phyloP scores from a whole-genome alignment of 2,329 filamentous ascomycete species.

The Pseudocercospora crystallina region DNA sequence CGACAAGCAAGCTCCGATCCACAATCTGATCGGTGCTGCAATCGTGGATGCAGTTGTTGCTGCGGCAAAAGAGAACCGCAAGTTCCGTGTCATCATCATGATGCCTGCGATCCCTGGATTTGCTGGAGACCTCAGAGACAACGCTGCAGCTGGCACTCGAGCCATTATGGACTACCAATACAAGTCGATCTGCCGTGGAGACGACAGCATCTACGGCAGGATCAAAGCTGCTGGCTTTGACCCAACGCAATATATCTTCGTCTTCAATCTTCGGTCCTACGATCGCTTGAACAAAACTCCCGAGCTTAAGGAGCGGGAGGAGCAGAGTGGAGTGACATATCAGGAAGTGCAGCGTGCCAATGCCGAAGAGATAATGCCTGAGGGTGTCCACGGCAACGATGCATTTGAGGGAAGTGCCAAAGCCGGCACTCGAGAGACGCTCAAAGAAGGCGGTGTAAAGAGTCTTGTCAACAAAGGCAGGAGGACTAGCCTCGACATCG shows the following conservation, averaged over 20 bases:
- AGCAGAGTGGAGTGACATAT: slow-evolving; percentile 79
- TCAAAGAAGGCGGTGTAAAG: slow-evolving; percentile 24
- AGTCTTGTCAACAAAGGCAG: slow-evolving; percentile 36
- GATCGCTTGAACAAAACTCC: slow-evolving; percentile 86
- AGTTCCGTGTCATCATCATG: slow-evolving; percentile 85
- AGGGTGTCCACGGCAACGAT: slow-evolving; percentile 62
- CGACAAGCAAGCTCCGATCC: slow-evolving; percentile 78
- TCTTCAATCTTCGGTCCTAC: slow-evolving; percentile 92
- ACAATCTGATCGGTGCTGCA: slow-evolving; percentile 82
- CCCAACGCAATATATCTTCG: slow-evolving; percentile 77
- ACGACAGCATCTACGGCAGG: slow-evolving; percentile 84
- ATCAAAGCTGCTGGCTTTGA: slow-evolving; percentile 73
- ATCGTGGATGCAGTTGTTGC: slow-evolving; percentile 88
- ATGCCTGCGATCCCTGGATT: slow-evolving; percentile 94
- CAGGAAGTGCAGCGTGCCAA: slow-evolving; percentile 83
- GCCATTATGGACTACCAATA: slow-evolving; percentile 99
- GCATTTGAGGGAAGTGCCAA: slow-evolving; percentile 23
- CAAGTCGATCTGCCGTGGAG: slow-evolving; percentile 88
- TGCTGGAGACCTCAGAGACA: slow-evolving; percentile 81
- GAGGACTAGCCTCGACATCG: slow-evolving; percentile 25
- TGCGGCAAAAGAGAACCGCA: slow-evolving; percentile 77
- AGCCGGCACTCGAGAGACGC: slow-evolving; percentile 35
- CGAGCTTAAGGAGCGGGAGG: slow-evolving; percentile 70
- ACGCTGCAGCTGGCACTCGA: slow-evolving; percentile 79
- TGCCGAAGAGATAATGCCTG: slow-evolving; percentile 82